Base-by-base conservation (phyloP, 371 early-diverging fungal genomes). In the Gilbertella persicaria region DNA sequence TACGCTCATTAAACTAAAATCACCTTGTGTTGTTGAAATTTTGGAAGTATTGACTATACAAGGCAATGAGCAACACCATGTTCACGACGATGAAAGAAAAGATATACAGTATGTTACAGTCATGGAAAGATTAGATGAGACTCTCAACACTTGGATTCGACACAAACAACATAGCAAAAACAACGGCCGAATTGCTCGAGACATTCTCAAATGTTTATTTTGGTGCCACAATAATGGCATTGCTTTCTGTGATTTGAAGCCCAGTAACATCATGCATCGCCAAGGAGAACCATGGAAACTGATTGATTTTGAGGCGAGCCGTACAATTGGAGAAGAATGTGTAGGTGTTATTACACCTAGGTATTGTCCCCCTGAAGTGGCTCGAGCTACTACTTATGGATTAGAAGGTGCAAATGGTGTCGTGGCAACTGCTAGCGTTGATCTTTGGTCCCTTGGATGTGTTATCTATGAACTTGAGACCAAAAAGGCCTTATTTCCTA, bases 391-490 rank as follows among this genome's bases (percentile, higher is more conserved):
- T 1, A 77, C 77, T 0, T 77, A 77, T 36, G 77, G 77, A 1
- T 46, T 73, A 8, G 77, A 77, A 50, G 77, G 77, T 16, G 69
- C 77, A 6, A 71, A 71, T 41, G 77, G 77, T 10, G 77, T 77
- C 0, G 77, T 77, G 5, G 77, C 77, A 26, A 71, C 73, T 0
- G 71, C 77, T 1, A 69, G 71, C 33, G 69, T 77, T 0, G 77
- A 77, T 62, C 42, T 73, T 4, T 77, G 77, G 77, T 71, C 77
- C 17, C 62, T 77, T 8, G 77, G 77, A 5, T 77, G 77, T 52
- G 69, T 73, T 3, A 56, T 77, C 23, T 77, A 71, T 44, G 77
- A 77, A 62, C 52, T 77, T 30, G 73, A 73, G 25, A 77, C 77
- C 0, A 68, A 71, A 30, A 69, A 65, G 21, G 61, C 77, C 0